phyloP scores from a whole-genome alignment of 163 green algal genomes.

The Scenedesmus sp. region DNA sequence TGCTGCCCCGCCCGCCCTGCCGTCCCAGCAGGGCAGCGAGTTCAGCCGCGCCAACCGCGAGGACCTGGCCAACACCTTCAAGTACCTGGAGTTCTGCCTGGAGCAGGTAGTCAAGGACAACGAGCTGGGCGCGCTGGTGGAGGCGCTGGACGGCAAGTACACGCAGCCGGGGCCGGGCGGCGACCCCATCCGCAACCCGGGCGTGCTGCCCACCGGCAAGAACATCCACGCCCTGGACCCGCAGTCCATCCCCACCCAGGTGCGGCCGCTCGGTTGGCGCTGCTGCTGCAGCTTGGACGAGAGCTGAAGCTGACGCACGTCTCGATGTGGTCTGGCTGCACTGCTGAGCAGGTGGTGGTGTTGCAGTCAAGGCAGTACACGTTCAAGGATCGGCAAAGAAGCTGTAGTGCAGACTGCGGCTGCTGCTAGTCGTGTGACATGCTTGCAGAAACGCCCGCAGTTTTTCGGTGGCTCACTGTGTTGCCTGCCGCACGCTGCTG shows the following conservation, averaged over 20 bases:
- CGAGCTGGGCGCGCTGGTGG: constrained; percentile 94
- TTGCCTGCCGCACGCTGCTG: neutral
- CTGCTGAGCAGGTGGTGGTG: too few relatives aligned
- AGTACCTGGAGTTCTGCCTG: constrained; percentile 98
- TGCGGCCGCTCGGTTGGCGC: neutral
- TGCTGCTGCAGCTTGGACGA: constrained; percentile 29
- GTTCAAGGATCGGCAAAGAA: neutral
- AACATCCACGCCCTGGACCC: constrained; percentile 99
- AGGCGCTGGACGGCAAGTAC: constrained; percentile 93
- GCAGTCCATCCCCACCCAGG: constrained; percentile 94
- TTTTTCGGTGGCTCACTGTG: neutral
- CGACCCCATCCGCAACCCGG: constrained; percentile 98
- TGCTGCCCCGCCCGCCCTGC: neutral
- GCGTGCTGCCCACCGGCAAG: constrained; percentile 98
- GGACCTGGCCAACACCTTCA: constrained; percentile 92
- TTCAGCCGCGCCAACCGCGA: constrained; percentile 86
- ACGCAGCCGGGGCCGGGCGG: constrained; percentile 94
- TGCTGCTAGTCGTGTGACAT: neutral
- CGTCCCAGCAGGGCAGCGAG: constrained; percentile 64
- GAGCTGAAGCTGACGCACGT: neutral
- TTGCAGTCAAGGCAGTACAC: neutral
- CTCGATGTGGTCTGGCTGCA: neutral
- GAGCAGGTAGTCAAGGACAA: constrained; percentile 98
- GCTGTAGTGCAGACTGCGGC: neutral
- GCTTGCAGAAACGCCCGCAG: neutral